A percentile compares a stretch with the other conserved stretches of the same genome.
Conservation (phyloP, 2,329 filamentous ascomycete species). For the Orbilia javanica region DNA sequence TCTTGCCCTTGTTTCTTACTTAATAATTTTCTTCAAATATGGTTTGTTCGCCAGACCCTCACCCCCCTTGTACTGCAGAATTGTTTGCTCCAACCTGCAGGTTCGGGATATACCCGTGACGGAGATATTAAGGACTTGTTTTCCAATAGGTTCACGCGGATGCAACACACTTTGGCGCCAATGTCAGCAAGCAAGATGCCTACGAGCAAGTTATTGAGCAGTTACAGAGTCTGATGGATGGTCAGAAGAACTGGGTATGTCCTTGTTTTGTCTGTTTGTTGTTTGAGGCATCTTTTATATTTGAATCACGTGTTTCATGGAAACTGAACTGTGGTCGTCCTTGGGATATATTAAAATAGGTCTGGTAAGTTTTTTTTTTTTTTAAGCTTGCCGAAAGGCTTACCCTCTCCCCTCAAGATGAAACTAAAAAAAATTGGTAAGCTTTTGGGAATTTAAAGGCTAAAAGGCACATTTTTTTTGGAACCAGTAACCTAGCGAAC, state of each 20-base stretch:
- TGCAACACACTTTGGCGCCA: slow-evolving; percentile 77
- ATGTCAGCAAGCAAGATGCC: slow-evolving; percentile 77
- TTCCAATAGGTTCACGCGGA: slow-evolving; percentile 78
- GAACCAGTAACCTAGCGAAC: slow-evolving; percentile 80
- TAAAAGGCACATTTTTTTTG: not conserved
- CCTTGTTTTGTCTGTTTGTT: not conserved
- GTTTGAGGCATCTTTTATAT: not conserved
- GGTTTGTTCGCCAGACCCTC: slow-evolving; percentile 1
- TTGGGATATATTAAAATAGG: not conserved
- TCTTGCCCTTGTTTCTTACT: too few species aligned
- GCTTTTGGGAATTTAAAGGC: slow-evolving; percentile 1
- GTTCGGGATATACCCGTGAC: not conserved
- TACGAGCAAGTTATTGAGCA: slow-evolving; percentile 81
- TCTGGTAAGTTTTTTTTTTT: slow-evolving; percentile 38
- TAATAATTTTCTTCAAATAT: slow-evolving; percentile 19
- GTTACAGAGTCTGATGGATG: slow-evolving; percentile 76
- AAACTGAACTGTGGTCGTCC: slow-evolving; percentile 34
- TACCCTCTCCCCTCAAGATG: not conserved
- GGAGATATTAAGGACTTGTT: not conserved
- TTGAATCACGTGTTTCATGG: slow-evolving; percentile 49
- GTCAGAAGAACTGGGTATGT: slow-evolving; percentile 82
- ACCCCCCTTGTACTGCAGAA: not conserved
- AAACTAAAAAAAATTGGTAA: not conserved
- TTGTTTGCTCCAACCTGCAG: slow-evolving; percentile 12
- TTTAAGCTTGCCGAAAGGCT: slow-evolving; percentile 9